Percentiles rank a stretch among this genome's conserved stretches.
Conservation (phyloP, 2,329 filamentous ascomycete species). For the Sarocladiaceae sp. region DNA sequence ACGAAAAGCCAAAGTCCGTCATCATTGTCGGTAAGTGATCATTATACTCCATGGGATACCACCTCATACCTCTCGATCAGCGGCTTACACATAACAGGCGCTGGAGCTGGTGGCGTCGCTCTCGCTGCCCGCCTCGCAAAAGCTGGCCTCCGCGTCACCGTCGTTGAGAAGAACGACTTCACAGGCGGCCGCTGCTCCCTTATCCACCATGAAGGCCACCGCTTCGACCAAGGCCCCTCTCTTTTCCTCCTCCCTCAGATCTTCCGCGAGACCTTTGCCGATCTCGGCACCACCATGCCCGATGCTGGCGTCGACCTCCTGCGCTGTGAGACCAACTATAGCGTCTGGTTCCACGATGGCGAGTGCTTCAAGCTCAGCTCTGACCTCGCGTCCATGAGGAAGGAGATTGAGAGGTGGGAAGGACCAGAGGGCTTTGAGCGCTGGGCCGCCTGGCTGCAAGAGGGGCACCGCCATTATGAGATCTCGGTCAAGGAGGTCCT, state of each 20-base stretch:
- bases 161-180: constrained; percentile 71
- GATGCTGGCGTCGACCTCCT: constrained; percentile 60
- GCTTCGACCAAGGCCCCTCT: constrained; percentile 73
- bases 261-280: constrained; percentile 62
- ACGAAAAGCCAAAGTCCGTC: constrained; percentile 20
- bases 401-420: constrained; percentile 65
- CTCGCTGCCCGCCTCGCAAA: constrained; percentile 65
- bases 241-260: constrained; percentile 65
- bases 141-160: constrained; percentile 64
- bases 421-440: constrained; percentile 63
- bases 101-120: constrained; percentile 66
- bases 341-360: constrained; percentile 65
- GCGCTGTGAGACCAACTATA: constrained; percentile 72
- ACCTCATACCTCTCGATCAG: background rate
- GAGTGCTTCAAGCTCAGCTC: constrained; percentile 57
- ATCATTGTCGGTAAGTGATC: constrained; percentile 22
- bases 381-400: constrained; percentile 65
- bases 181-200: constrained; percentile 66
- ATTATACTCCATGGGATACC: background rate
- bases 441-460: constrained; percentile 61
- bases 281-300: constrained; percentile 60
- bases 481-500: constrained; percentile 60
- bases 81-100: constrained; percentile 38
- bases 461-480: constrained; percentile 66
- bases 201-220: constrained; percentile 53